These are phyloP conservation scores for Neurospora terricola DNA, from an alignment of 495 filamentous ascomycete species.

Conservation along the genomic window DNA sequence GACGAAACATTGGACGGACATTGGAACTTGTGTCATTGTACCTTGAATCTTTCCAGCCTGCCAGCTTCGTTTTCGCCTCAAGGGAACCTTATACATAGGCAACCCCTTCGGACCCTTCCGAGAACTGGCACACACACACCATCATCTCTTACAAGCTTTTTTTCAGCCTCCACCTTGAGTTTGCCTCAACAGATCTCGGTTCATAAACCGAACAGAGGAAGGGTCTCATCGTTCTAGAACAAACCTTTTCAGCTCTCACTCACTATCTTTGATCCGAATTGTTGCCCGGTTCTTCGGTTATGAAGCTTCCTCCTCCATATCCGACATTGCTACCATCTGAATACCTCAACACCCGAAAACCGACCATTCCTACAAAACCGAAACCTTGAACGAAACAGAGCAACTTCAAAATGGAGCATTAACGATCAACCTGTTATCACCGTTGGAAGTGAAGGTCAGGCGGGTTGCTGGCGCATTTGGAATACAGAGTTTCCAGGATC, in stretches of 20 bases:
- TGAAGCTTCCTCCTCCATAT: neutral
- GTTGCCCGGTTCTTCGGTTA: neutral
- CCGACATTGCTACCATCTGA: neutral
- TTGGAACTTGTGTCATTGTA: neutral
- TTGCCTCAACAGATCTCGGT: neutral
- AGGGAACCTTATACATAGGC: neutral
- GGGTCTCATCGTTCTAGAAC: neutral
- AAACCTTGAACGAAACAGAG: neutral
- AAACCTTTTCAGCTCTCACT: neutral
- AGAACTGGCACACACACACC: neutral
- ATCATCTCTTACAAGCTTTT: neutral
- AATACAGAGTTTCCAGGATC: neutral
- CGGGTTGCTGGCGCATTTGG: neutral
- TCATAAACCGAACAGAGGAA: neutral
- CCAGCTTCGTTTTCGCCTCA: neutral
- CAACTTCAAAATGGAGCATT: neutral
- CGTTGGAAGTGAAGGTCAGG: neutral
- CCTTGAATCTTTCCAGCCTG: neutral
- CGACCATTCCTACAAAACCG: neutral
- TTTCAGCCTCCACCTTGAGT: neutral
- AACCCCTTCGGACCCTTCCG: neutral
- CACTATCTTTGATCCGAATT: neutral
- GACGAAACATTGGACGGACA: neutral
- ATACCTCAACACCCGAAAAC: neutral
- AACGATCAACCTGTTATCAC: neutral